Evolutionary conservation across 1,139 yeast species (phyloP).

Genomic region (Yamadazyma friedrichii): DNA sequence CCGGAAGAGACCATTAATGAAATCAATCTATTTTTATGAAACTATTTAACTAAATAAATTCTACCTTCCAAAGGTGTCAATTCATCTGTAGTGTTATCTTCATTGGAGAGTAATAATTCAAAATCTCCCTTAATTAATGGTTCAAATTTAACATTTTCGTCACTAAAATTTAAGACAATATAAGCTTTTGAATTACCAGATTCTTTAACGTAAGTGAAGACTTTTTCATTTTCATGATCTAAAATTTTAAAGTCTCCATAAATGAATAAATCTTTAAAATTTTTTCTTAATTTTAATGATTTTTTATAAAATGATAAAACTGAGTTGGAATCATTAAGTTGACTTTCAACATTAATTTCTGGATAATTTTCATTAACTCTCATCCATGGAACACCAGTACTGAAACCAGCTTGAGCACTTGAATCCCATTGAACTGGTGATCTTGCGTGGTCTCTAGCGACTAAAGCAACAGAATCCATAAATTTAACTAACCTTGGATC

Average conservation of each 20-base stretch:
- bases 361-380: conserved; percentile 50
- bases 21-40: background rate
- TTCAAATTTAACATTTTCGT: conserved; percentile 28
- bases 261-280: conserved; percentile 40
- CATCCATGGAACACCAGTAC: conserved; percentile 55
- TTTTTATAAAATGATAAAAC: conserved; percentile 46
- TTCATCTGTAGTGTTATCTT: conserved; percentile 16
- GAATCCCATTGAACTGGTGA: conserved; percentile 61
- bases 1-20: too few relatives aligned
- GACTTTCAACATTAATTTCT: conserved; percentile 48
- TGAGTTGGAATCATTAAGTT: conserved; percentile 46
- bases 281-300: conserved; percentile 44
- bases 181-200: conserved; percentile 24
- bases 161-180: conserved; percentile 47
- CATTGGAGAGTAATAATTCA: conserved; percentile 29
- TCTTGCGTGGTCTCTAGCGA: conserved; percentile 56
- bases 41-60: conserved; percentile 21
- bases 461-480: conserved; percentile 32
- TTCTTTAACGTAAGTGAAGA: conserved; percentile 13
- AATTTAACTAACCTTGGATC: conserved; percentile 22
- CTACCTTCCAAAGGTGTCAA: conserved; percentile 43
- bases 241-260: conserved; percentile 48
- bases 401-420: conserved; percentile 46
- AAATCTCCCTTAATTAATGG: conserved; percentile 12
- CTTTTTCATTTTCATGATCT: conserved; percentile 23